phyloP scores from a whole-genome alignment of 176 grass and related monocot genomes.

The Musa itinerans region DNA sequence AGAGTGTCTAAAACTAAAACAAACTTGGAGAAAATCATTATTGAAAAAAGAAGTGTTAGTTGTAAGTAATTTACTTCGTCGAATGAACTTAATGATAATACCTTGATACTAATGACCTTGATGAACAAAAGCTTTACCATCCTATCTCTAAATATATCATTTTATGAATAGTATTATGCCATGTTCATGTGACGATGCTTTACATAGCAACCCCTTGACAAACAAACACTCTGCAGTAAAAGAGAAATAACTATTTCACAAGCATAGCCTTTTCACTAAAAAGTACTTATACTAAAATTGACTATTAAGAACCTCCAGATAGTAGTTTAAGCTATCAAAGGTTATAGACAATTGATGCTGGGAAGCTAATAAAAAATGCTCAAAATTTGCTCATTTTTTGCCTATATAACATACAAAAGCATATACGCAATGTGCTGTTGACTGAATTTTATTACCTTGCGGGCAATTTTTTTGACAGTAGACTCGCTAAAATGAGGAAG shows the following conservation, averaged over 20 bases:
- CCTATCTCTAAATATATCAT: too few species aligned
- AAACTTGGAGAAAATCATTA: background rate
- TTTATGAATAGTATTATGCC: too few species aligned
- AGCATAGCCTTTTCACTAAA: too few species aligned
- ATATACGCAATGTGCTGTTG: background rate
- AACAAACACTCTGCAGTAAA: background rate
- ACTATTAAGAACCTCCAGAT: background rate
- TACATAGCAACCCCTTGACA: background rate
- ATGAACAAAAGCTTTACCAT: too few species aligned
- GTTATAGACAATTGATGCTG: background rate
- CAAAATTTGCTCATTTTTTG: background rate
- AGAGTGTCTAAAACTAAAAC: background rate
- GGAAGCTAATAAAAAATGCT: background rate
- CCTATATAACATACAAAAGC: background rate
- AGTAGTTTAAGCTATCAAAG: background rate
- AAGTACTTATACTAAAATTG: background rate
- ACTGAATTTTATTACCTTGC: constrained; percentile 49
- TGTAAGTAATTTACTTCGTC: background rate
- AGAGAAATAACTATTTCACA: background rate
- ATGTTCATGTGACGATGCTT: too few species aligned
- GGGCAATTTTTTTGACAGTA: constrained; percentile 63
- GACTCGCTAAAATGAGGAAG: constrained; percentile 78
- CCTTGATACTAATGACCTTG: too few species aligned
- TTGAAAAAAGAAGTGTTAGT: background rate
- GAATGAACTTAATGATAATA: background rate